Evolutionary conservation across 2,329 filamentous ascomycete genomes (phyloP), one percentile per base, ranked within the genome.

Genomic region (Pseudocercospora musae): DNA sequence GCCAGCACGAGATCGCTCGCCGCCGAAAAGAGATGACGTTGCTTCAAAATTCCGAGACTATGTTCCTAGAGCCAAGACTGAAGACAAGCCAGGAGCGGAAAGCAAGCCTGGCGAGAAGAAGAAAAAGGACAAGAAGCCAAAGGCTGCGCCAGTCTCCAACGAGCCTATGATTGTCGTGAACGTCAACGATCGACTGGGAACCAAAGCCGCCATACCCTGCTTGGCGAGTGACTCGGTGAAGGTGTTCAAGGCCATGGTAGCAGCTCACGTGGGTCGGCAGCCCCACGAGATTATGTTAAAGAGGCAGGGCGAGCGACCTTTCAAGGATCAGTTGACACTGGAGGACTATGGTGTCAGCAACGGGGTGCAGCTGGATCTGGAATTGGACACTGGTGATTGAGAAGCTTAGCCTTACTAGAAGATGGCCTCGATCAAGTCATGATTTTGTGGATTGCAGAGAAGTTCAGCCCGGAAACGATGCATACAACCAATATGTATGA

Each of bases 291-390:
- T 98, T 67, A 82, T 97, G 78, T 78, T 98, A 63, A 95, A 96
- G 81, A 83, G 94, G 69, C 94, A 98, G 78, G 91, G 93, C 11
- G 92, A 97, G 79, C 80, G 93, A 67, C 93, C 94, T 23, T 97
- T 98, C 76, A 97, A 96, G 81, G 93, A 98, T 74, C 85, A 89
- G 70, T 83, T 97, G 64, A 93, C 87, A 33, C 77, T 97, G 70
- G 91, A 91, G 72, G 94, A 98, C 78, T 98, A 97, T 77, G 92
- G 91, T n/a, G 88, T 98, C 61, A 92, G 89, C 71, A 95, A 95
- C 78, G 94, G 94, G 9, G 92, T 96, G 73, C 81, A 82, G 72
- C 73, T 83, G 70, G 81, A 83, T 73, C 69, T 83, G 73, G 75
- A 77, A 67, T 59, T 77, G 48, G 75, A 76, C 66, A 77, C 75